Evolutionary conservation across 1,139 yeast genomes (phyloP).

Genomic region (Candida pseudoviswanathii): DNA sequence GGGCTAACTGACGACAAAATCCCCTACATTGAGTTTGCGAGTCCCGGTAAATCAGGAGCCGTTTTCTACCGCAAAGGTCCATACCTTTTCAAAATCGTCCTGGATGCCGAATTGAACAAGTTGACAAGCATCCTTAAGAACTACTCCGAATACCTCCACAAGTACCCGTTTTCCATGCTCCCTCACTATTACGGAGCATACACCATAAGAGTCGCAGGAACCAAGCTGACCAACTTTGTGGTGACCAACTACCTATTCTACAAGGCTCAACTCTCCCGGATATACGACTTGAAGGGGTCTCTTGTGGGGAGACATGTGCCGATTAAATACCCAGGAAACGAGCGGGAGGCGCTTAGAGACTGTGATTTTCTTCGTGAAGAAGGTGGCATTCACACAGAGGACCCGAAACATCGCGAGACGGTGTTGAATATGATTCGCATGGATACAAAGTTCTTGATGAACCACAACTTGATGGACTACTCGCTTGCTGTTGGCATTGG

Average conservation of each 20-base stretch:
- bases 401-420: neutral
- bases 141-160: neutral
- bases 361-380: neutral
- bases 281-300: neutral
- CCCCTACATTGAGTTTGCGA: neutral
- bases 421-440: neutral
- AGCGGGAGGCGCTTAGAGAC: neutral
- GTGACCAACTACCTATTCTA: slow-evolving; percentile 1
- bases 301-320: neutral
- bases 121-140: neutral
- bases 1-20: neutral
- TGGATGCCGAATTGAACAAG: neutral
- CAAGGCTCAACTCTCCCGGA: neutral
- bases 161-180: neutral
- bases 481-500: neutral
- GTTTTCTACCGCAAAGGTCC: neutral
- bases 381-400: no score
- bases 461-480: neutral
- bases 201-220: neutral
- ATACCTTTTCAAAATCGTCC: neutral
- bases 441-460: neutral
- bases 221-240: neutral
- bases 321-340: neutral
- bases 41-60: neutral
- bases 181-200: neutral